These are phyloP conservation scores for Zangia roseola DNA, from an alignment of 768 basidiomycete genomes.

Conservation along the genomic window DNA sequence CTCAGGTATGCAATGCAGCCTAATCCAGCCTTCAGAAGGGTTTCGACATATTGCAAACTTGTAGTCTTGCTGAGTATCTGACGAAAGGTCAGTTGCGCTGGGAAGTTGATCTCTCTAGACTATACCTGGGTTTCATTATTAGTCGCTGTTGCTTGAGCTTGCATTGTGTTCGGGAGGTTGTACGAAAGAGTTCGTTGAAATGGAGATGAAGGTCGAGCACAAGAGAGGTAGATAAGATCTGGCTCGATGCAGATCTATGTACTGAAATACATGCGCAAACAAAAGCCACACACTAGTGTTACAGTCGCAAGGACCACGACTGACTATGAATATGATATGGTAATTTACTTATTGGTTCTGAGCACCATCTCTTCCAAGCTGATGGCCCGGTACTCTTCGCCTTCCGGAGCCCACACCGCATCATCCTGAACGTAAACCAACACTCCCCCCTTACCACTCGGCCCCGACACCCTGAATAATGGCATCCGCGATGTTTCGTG, in stretches of 20 bases:
- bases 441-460: constrained; percentile 84
- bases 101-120: not conserved
- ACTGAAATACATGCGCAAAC: no score
- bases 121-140: constrained; percentile 27
- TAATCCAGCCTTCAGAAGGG: constrained; percentile 67
- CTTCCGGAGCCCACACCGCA: constrained; percentile 84
- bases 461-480: constrained; percentile 78
- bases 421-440: constrained; percentile 90
- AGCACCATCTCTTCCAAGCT: constrained; percentile 87
- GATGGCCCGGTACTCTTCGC: constrained; percentile 71
- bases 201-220: not conserved
- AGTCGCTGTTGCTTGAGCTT: constrained; percentile 19
- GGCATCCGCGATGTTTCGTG: constrained; percentile 89
- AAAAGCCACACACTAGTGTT: no score
- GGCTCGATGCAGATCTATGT: not conserved
- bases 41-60: constrained; percentile 70
- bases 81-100: constrained; percentile 8
- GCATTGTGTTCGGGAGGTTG: constrained; percentile 16
- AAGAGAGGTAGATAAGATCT: not conserved
- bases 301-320: not conserved
- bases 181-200: not conserved
- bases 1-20: constrained; percentile 78
- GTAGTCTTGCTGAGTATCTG: constrained; percentile 54
- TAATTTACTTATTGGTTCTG: constrained; percentile 42
- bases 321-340: not conserved